Evolutionary conservation across 495 filamentous ascomycete genomes (phyloP).

Genomic region (Aspergillus hancockii): DNA sequence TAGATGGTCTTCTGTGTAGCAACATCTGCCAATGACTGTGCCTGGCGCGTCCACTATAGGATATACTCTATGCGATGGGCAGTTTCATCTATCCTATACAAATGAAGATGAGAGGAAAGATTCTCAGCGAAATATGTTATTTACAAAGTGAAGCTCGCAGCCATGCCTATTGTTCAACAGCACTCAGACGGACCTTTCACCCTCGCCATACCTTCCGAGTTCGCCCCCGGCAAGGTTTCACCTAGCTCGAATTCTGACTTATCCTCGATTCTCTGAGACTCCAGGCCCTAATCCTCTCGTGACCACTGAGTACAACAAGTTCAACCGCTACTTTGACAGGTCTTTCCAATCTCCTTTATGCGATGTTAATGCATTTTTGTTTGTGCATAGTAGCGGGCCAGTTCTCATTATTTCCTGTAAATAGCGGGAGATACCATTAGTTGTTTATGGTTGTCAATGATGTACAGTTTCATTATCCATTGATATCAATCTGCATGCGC

Average conservation of each 20-base stretch:
- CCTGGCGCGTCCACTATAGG: background rate
- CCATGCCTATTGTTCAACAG: background rate
- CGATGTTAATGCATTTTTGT: slow-evolving; percentile 3
- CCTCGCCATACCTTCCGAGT: background rate
- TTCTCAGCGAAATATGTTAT: background rate
- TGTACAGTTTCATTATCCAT: background rate
- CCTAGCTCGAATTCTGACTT: background rate
- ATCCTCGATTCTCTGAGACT: background rate
- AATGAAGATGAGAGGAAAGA: background rate
- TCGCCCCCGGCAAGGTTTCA: background rate
- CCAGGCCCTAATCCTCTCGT: background rate
- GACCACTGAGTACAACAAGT: background rate
- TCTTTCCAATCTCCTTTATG: background rate
- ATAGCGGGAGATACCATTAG: slow-evolving; percentile 13
- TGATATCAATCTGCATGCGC: background rate
- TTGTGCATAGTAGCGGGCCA: slow-evolving; percentile 14
- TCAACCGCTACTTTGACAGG: background rate
- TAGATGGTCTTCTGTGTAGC: slow-evolving; percentile 1
- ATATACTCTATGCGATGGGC: background rate
- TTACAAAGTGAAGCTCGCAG: background rate
- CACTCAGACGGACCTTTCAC: background rate
- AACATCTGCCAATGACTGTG: slow-evolving; percentile 1
- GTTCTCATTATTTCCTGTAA: slow-evolving; percentile 12
- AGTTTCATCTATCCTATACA: background rate
- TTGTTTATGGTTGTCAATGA: slow-evolving; percentile 4